phyloP scores from a whole-genome alignment of 768 basidiomycete species.

The Boletus edulis region DNA sequence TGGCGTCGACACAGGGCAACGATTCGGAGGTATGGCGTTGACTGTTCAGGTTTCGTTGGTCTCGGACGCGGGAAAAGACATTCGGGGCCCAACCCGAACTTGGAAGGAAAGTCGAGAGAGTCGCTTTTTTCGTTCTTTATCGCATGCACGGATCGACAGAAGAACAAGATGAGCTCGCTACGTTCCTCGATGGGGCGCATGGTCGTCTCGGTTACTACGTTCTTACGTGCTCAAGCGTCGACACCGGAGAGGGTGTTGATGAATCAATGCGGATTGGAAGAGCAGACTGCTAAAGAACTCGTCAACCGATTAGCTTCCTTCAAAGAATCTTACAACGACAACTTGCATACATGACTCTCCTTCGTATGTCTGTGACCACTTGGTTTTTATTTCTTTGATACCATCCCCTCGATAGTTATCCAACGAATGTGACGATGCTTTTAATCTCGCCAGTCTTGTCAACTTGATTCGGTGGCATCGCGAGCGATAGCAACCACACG shows the following conservation, averaged over 20 bases:
- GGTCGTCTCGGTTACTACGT: neutral
- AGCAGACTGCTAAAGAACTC: slow-evolving; percentile 19
- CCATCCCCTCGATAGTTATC: neutral
- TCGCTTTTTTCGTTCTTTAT: slow-evolving; percentile 21
- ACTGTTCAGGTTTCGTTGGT: slow-evolving; percentile 31
- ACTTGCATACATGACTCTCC: neutral
- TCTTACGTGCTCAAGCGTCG: slow-evolving; percentile 10
- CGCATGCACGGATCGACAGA: slow-evolving; percentile 12
- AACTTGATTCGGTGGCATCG: neutral
- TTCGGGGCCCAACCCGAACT: slow-evolving; percentile 13
- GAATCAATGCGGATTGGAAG: slow-evolving; percentile 20
- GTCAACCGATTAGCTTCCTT: slow-evolving; percentile 7
- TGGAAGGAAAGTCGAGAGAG: slow-evolving; percentile 26
- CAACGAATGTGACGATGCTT: neutral
- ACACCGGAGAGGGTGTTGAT: slow-evolving; percentile 13
- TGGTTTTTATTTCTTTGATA: neutral
- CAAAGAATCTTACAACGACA: neutral
- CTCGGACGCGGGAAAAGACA: slow-evolving; percentile 28
- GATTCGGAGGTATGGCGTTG: slow-evolving; percentile 14
- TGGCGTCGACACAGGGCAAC: slow-evolving; percentile 26
- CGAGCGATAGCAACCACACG: no score
- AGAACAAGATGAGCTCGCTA: neutral
- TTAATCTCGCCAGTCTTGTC: neutral
- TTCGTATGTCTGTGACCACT: neutral
- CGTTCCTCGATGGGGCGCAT: slow-evolving; percentile 11